Base-by-base conservation (phyloP, 257 asterid species). In the Eustoma russellianum region DNA sequence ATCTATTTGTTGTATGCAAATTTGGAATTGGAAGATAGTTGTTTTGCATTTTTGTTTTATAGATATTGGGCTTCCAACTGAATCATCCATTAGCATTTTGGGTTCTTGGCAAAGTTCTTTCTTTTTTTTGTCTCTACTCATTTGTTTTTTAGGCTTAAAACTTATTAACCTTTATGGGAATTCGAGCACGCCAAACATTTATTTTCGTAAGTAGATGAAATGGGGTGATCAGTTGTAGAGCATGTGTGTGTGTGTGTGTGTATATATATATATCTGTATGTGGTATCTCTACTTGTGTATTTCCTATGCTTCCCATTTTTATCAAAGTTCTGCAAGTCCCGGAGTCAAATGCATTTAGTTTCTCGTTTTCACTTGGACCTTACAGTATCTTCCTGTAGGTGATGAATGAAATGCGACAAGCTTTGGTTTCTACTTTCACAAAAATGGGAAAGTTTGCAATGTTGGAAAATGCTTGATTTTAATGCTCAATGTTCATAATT, bases 61-160 rank as follows among this genome's bases (percentile, higher is more conserved):
- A 57, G 65, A 64, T 70, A 34, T 79, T 72, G 85, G 82, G 65
- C 71, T 73, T 64, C 66, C 67, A 78, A 66, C 66, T 50, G 71
- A 77, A 70, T 75, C 67, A 56, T 74, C 71, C 57, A 53, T 46
- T 49, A 67, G 78, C 68, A n/a, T n/a, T 74, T 67, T 61, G 62
- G 55, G 60, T 66, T 75, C 63, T 74, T 59, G 73, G 72, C 63
- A 41, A 18, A 48, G 12, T 70, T 65, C 64, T n/a, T n/a, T n/a
- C n/a, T 17, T 24, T 3, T 68, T 54, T 66, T 75, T 70, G 93
- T 86, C 90, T 75, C 57, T 45, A 65, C 59, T 74, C 60, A 61
- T 46, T 24, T 33, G 33, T 66, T 67, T 56, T n/a, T 11, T 13
- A 30, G 52, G 44, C 50, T n/a, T 9, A 30, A 15, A 10, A 6